These are phyloP conservation scores for Calonectria leucothoes DNA, from an alignment of 2,329 filamentous ascomycete genomes.

Conservation along the genomic window DNA sequence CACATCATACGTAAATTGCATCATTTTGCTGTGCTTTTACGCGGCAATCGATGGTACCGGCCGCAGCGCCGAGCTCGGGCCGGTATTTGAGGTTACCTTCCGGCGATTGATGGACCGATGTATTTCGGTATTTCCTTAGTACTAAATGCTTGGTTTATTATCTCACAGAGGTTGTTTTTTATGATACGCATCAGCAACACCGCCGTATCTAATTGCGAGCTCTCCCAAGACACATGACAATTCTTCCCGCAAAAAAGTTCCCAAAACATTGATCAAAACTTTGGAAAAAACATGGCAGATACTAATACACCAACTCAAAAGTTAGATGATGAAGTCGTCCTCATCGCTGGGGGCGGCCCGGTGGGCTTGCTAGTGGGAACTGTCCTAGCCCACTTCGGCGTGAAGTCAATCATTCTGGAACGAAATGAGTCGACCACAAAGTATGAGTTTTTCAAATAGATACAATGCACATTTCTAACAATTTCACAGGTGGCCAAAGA, in stretches of 20 bases:
- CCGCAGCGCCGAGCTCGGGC: background rate
- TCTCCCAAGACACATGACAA: no score
- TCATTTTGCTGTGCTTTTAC: background rate
- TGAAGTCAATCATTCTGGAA: background rate
- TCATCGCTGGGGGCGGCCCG: background rate
- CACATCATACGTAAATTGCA: background rate
- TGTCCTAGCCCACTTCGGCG: background rate
- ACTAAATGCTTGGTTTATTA: background rate
- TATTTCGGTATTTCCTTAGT: background rate
- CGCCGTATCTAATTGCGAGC: no score
- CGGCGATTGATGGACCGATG: background rate
- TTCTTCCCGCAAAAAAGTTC: background rate
- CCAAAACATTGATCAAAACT: background rate
- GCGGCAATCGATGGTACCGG: background rate
- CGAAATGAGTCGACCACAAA: background rate
- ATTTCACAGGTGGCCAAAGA: background rate
- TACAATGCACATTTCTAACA: background rate
- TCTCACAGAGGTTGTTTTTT: background rate
- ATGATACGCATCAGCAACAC: background rate
- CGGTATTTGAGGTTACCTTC: background rate
- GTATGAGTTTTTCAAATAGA: background rate
- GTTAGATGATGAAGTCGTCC: background rate
- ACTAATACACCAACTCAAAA: background rate
- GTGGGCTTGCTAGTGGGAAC: background rate
- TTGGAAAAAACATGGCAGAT: background rate